These are phyloP conservation scores for Tolypocladium inflatum DNA, from an alignment of 2,329 filamentous ascomycete genomes.

Conservation along the genomic window DNA sequence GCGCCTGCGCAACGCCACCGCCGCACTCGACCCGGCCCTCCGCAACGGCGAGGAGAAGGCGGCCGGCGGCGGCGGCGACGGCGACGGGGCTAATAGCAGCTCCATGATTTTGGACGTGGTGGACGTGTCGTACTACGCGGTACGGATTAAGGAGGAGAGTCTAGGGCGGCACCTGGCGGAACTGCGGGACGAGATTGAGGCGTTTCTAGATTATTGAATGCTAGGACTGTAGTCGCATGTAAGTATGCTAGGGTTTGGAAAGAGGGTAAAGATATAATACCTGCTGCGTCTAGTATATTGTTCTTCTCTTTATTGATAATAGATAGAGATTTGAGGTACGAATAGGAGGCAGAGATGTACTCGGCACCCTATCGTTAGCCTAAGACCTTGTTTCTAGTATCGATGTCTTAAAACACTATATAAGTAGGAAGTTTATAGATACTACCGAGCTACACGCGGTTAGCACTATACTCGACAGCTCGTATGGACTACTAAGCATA, in stretches of 20 bases:
- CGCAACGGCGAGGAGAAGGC: conserved; percentile 5
- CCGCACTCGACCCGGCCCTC: conserved; percentile 14
- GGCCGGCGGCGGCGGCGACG: neutral
- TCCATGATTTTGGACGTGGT: conserved; percentile 24
- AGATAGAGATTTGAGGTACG: neutral
- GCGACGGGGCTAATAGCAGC: conserved; percentile 9
- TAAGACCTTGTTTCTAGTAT: neutral
- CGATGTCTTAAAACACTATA: neutral
- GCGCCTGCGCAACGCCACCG: conserved; percentile 22
- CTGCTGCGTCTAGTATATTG: neutral
- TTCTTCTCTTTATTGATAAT: neutral
- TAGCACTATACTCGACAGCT: neutral
- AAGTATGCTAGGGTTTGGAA: neutral
- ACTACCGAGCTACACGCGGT: neutral
- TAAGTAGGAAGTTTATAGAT: neutral
- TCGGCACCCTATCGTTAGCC: neutral
- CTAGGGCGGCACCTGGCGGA: conserved; percentile 21
- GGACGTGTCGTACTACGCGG: conserved; percentile 17
- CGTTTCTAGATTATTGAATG: conserved; percentile 13
- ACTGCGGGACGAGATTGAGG: conserved; percentile 23
- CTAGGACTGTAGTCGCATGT: neutral
- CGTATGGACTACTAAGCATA: neutral
- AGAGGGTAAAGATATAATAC: neutral
- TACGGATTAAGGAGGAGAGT: conserved; percentile 23
- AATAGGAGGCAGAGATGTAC: neutral